Evolutionary conservation across 805 yeast species (phyloP).

Genomic region (Monosporozyma aquatica): DNA sequence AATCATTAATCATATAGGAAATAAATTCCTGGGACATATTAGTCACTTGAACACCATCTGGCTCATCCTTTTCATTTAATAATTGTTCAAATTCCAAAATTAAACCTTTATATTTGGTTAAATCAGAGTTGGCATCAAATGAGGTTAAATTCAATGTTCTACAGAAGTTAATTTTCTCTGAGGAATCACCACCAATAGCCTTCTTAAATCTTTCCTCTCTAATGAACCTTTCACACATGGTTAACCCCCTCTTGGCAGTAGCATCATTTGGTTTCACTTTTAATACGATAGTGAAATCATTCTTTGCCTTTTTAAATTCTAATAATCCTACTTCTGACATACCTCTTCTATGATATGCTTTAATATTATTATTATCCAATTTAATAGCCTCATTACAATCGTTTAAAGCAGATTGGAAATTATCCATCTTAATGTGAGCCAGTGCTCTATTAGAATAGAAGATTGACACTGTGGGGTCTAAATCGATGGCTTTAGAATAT

Average conservation of each 20-base stretch:
- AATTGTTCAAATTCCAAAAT: constrained; percentile 23
- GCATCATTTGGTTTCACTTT: constrained; percentile 57
- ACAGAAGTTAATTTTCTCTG: constrained; percentile 20
- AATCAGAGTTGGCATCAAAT: constrained; percentile 28
- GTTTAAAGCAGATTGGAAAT: constrained; percentile 73
- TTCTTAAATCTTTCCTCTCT: constrained; percentile 72
- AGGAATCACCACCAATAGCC: constrained; percentile 70
- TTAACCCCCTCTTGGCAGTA: constrained; percentile 52
- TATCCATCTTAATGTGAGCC: constrained; percentile 77
- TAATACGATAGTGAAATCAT: constrained; percentile 58
- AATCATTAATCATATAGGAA: constrained; percentile 46
- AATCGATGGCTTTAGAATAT: constrained; percentile 67
- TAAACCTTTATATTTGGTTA: constrained; percentile 25
- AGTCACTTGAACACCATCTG: constrained; percentile 27
- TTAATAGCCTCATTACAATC: constrained; percentile 69
- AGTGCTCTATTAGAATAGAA: constrained; percentile 84
- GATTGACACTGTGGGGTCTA: constrained; percentile 49
- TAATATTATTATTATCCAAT: constrained; percentile 56
- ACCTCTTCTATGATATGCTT: constrained; percentile 84
- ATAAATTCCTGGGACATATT: constrained; percentile 49
- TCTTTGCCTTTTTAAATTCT: constrained; percentile 63
- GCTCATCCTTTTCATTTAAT: constrained; percentile 19
- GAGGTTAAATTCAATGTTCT: constrained; percentile 20
- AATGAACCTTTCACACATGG: constrained; percentile 54
- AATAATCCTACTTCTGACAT: constrained; percentile 68